A percentile compares a stretch with the other conserved stretches of the same genome.
phyloP scores from a whole-genome alignment of 306 rosid species.

The Betula pendula region DNA sequence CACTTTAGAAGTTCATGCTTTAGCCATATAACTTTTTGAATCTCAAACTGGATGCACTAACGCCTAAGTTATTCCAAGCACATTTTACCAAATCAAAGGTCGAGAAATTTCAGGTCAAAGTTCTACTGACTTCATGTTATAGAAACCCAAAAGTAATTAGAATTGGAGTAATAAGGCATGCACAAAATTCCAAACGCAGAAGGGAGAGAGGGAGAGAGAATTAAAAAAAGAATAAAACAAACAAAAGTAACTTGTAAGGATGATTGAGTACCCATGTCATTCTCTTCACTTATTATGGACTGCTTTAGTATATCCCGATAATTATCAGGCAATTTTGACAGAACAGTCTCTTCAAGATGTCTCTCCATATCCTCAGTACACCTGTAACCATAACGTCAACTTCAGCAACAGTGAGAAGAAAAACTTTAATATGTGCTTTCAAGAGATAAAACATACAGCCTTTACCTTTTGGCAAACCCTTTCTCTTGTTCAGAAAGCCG shows the following conservation, averaged over 20 bases:
- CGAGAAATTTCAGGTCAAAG: neutral
- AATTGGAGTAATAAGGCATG: neutral
- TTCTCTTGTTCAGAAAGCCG: conserved; percentile 76
- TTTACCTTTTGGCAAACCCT: conserved; percentile 56
- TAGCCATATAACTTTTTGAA: neutral
- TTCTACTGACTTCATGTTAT: neutral
- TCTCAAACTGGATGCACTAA: neutral
- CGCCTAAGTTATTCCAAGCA: neutral
- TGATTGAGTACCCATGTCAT: conserved; percentile 74
- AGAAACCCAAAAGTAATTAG: neutral
- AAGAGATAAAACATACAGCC: conserved; percentile 20
- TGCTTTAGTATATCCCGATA: conserved; percentile 68
- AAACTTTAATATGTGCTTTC: conserved; percentile 7
- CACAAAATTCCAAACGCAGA: neutral
- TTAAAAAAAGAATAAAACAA: conserved; percentile 2
- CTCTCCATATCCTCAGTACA: conserved; percentile 61
- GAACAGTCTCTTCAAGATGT: conserved; percentile 73
- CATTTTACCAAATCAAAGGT: neutral
- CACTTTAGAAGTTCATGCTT: neutral
- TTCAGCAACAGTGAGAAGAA: conserved; percentile 24
- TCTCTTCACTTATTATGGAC: conserved; percentile 78
- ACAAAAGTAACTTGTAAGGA: conserved; percentile 24
- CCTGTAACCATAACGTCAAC: conserved; percentile 50
- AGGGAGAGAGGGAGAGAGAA: neutral
- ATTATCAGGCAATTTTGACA: conserved; percentile 71